Percentiles rank a stretch among this genome's conserved stretches.
Evolutionary conservation across 2,329 filamentous ascomycete species (phyloP).

Genomic region (Botrytis cinerea): DNA sequence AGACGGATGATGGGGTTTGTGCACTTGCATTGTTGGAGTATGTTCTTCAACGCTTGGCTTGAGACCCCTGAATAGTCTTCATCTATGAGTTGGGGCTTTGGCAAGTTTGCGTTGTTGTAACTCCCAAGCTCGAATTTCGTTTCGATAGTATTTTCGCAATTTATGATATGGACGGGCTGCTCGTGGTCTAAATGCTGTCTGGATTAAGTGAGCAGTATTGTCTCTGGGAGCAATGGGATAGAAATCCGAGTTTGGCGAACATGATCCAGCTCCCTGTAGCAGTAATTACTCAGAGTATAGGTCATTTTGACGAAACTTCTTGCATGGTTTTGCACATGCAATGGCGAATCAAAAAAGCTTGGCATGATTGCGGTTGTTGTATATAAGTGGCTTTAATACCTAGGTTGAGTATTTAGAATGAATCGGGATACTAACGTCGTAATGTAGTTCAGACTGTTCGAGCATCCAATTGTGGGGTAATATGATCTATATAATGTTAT

Average conservation of each 20-base stretch:
- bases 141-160: neutral
- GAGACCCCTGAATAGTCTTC: neutral
- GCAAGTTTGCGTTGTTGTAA: neutral
- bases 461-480: neutral
- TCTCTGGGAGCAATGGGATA: neutral
- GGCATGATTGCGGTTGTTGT: neutral
- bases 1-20: no score
- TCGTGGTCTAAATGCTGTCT: neutral
- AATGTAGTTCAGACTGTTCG: neutral
- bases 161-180: neutral
- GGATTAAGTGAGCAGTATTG: neutral
- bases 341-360: no score
- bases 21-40: no score
- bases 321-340: neutral
- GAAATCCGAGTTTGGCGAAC: neutral
- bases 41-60: neutral
- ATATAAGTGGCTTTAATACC: neutral
- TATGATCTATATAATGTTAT: neutral
- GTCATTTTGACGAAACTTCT: neutral
- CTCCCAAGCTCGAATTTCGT: neutral
- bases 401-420: neutral
- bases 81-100: neutral
- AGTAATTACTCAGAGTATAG: neutral
- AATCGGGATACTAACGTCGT: neutral
- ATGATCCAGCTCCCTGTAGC: neutral